phyloP scores from a whole-genome alignment of 192 early-diverging fungal species.

The Chytriomyces hyalinus region DNA sequence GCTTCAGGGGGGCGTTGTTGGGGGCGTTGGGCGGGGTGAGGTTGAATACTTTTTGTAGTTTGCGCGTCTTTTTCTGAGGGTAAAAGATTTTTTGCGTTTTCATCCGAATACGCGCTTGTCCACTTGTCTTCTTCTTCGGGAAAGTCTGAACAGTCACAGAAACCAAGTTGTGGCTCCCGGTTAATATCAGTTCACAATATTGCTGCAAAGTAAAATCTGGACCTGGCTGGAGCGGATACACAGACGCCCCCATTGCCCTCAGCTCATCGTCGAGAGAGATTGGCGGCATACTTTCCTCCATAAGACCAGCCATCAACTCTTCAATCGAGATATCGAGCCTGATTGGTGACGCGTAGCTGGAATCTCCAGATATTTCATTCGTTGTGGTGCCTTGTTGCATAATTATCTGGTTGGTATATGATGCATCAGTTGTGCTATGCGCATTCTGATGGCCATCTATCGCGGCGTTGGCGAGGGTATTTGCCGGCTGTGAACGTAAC shows the following conservation, averaged over 20 bases:
- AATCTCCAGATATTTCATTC: background rate
- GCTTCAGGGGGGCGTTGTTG: background rate
- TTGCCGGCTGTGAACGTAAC: too few species aligned
- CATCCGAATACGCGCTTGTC: background rate
- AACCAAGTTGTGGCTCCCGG: background rate
- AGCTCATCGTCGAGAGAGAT: background rate
- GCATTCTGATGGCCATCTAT: too few species aligned
- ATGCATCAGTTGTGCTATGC: too few species aligned
- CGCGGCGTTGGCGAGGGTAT: too few species aligned
- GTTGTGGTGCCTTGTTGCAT: too few species aligned
- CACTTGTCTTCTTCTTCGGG: background rate
- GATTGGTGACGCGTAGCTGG: background rate
- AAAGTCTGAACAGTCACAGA: background rate
- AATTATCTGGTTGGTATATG: too few species aligned
- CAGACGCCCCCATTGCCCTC: background rate
- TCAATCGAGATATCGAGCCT: background rate
- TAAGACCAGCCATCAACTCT: background rate
- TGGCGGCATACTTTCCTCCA: background rate
- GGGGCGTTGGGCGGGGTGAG: background rate
- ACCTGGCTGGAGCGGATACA: background rate
- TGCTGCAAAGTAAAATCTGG: background rate
- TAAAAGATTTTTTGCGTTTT: background rate
- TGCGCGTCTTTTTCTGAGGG: background rate
- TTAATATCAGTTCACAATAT: background rate
- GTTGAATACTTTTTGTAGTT: background rate